These are phyloP conservation scores for Mallotus repandus DNA, from an alignment of 441 rosid genomes.

Conservation along the genomic window DNA sequence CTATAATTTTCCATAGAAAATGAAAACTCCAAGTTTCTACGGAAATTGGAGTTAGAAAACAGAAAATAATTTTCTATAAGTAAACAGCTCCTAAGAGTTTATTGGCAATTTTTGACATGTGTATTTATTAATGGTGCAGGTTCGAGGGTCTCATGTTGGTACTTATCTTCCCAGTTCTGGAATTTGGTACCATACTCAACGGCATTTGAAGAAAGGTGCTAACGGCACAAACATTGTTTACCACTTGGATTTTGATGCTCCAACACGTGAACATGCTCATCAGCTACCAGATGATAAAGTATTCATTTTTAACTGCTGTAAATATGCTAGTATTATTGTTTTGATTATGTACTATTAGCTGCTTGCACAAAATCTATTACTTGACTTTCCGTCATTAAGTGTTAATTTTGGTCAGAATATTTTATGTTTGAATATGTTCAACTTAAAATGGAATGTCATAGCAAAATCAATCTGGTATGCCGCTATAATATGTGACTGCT, in stretches of 20 bases:
- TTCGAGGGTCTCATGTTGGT: slow-evolving; percentile 94
- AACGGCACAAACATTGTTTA: slow-evolving; percentile 56
- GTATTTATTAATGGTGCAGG: slow-evolving; percentile 44
- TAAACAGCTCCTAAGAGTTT: neutral
- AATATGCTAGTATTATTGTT: slow-evolving; percentile 10
- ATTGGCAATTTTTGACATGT: slow-evolving; percentile 15
- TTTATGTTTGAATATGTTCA: neutral
- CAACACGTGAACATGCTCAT: slow-evolving; percentile 90
- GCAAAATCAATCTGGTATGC: neutral
- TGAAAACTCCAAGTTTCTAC: too few relatives aligned
- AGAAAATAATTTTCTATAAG: too few relatives aligned
- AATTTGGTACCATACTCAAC: slow-evolving; percentile 93
- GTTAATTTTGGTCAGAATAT: neutral
- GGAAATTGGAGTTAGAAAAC: too few relatives aligned
- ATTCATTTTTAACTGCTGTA: slow-evolving; percentile 20
- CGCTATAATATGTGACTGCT: slow-evolving; percentile 5
- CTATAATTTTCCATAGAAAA: too few relatives aligned
- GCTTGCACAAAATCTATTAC: neutral
- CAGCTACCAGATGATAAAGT: slow-evolving; percentile 84
- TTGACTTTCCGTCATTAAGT: neutral
- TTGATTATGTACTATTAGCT: slow-evolving; percentile 15
- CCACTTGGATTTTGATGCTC: slow-evolving; percentile 99
- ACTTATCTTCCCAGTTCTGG: slow-evolving; percentile 94
- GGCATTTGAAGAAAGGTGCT: slow-evolving; percentile 67
- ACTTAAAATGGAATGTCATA: neutral